phyloP scores from a whole-genome alignment of 192 early-diverging fungal species.

The Allomyces arbusculus region DNA sequence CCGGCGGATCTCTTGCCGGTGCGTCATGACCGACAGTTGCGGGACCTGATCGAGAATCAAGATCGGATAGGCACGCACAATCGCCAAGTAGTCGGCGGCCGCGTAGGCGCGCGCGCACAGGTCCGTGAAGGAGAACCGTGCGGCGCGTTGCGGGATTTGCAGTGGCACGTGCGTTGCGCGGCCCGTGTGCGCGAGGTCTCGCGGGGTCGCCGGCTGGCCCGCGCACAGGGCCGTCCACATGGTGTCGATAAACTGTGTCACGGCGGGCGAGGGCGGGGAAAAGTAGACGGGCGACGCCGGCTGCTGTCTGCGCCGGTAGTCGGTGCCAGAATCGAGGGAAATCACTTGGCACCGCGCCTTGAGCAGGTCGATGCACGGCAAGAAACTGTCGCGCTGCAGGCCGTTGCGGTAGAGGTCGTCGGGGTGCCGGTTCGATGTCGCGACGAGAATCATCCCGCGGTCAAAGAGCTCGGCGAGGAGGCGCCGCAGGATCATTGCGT shows the following conservation, averaged over 20 bases:
- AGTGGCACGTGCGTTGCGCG: neutral
- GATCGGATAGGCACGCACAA: constrained; percentile 50
- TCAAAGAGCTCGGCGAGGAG: constrained; percentile 64
- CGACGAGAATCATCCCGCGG: constrained; percentile 69
- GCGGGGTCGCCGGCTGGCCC: neutral
- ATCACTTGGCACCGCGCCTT: constrained; percentile 62
- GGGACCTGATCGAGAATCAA: constrained; percentile 63
- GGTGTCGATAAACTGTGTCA: constrained; percentile 20
- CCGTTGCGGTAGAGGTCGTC: constrained; percentile 90
- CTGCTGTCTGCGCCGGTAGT: constrained; percentile 56
- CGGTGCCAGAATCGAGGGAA: constrained; percentile 69
- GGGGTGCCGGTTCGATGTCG: constrained; percentile 84
- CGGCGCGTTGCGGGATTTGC: constrained; percentile 16
- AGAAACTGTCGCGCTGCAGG: constrained; percentile 75
- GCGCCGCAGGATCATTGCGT: constrained; percentile 80
- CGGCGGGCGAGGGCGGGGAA: constrained; percentile 34
- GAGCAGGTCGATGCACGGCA: constrained; percentile 76
- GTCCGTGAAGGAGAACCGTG: constrained; percentile 52
- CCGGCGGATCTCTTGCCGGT: constrained; percentile 71
- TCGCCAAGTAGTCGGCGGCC: constrained; percentile 76
- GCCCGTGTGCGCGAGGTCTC: neutral
- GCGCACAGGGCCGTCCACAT: constrained; percentile 9
- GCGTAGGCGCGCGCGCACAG: constrained; percentile 55
- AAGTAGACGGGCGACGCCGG: constrained; percentile 46
- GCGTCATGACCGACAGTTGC: constrained; percentile 32